These are phyloP conservation scores for Fragilaria radians DNA, from an alignment of 108 stramenopile species.

Conservation along the genomic window DNA sequence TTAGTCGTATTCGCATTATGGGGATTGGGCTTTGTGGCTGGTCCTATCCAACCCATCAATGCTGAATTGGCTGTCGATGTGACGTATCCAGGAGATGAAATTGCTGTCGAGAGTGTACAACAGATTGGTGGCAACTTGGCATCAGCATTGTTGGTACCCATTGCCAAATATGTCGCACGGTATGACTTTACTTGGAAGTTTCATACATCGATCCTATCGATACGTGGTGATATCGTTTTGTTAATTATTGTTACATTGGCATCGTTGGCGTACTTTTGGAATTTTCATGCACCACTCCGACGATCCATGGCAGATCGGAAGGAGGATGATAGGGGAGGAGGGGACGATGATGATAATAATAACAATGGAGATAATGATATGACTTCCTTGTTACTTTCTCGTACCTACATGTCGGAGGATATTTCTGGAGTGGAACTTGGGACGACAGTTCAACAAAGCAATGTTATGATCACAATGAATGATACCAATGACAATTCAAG, in stretches of 20 bases:
- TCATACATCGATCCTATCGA: constrained; percentile 28
- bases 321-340: constrained; percentile 12
- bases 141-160: constrained; percentile 53
- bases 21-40: constrained; percentile 54
- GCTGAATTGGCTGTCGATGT: constrained; percentile 77
- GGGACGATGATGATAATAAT: too few relatives aligned
- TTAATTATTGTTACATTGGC: constrained; percentile 26
- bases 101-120: constrained; percentile 61
- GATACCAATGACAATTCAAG: too few relatives aligned
- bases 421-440: too few relatives aligned
- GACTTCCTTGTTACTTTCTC: too few relatives aligned
- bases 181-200: constrained; percentile 38
- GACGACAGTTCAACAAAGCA: too few relatives aligned
- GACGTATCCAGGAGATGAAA: constrained; percentile 71
- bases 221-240: constrained; percentile 57
- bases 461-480: too few relatives aligned
- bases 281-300: constrained; percentile 46
- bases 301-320: constrained; percentile 41
- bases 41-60: constrained; percentile 70
- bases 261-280: constrained; percentile 36
- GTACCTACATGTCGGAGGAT: too few relatives aligned
- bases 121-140: constrained; percentile 67
- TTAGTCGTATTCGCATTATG: constrained; percentile 39
- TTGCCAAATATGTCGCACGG: constrained; percentile 39
- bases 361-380: too few relatives aligned